Evolutionary conservation across 495 filamentous ascomycete genomes (phyloP).

Genomic region (Penicillium paxilli): DNA sequence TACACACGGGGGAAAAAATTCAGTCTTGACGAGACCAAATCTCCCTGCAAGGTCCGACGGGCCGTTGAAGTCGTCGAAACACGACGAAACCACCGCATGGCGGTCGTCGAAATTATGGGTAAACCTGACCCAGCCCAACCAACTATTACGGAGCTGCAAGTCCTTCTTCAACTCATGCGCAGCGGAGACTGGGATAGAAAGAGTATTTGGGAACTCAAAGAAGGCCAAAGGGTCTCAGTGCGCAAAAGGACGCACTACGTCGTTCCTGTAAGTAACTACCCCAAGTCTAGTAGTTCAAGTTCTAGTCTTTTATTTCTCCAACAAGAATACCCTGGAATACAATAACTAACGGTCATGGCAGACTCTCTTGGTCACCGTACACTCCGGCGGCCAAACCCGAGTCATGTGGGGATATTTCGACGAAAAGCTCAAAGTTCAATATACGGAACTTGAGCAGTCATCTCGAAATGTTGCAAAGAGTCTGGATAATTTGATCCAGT

Average conservation of each 20-base stretch:
- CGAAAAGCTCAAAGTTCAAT: not conserved
- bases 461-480: not conserved
- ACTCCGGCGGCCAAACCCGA: constrained; percentile 4
- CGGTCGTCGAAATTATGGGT: not conserved
- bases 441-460: not conserved
- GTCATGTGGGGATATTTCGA: constrained; percentile 1
- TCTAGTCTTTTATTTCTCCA: not conserved
- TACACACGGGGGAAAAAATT: not conserved
- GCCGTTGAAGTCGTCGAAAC: not conserved
- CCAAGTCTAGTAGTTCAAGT: too few relatives aligned
- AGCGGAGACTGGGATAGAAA: not conserved
- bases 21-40: not conserved
- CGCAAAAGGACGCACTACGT: not conserved
- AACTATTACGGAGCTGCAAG: not conserved
- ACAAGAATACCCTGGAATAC: too few relatives aligned
- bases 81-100: not conserved
- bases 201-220: not conserved
- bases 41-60: not conserved
- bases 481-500: not conserved
- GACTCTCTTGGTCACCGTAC: not conserved
- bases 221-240: not conserved
- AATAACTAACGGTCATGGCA: too few relatives aligned
- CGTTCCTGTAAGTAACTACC: not conserved
- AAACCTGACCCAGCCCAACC: not conserved
- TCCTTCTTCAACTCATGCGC: not conserved